phyloP scores from a whole-genome alignment of 371 early-diverging fungal species.

The Mucor indicus region DNA sequence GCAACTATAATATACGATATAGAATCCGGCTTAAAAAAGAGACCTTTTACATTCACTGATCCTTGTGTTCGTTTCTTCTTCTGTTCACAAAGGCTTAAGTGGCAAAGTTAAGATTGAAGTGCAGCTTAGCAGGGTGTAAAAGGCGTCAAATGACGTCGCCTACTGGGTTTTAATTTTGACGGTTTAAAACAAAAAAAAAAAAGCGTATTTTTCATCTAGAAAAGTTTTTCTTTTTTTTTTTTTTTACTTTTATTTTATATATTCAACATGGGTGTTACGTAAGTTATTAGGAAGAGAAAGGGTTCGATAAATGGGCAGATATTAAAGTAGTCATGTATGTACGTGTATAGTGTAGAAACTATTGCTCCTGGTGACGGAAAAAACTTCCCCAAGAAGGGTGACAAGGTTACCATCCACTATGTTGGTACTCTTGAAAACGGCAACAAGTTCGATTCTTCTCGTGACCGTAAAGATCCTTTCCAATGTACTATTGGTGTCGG shows the following conservation, averaged over 20 bases:
- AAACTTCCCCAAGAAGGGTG: conserved; percentile 85
- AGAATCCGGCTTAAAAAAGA: too few species aligned
- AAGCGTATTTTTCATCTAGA: not conserved
- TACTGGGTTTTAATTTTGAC: too few species aligned
- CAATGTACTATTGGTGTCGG: conserved; percentile 84
- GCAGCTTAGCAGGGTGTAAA: too few species aligned
- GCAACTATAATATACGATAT: too few species aligned
- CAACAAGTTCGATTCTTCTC: conserved; percentile 83
- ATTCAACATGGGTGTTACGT: conserved; percentile 43
- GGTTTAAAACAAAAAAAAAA: not conserved
- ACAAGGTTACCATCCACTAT: conserved; percentile 73
- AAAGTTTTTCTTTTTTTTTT: conserved; percentile 2
- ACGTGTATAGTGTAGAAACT: conserved; percentile 39
- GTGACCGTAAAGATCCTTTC: conserved; percentile 80
- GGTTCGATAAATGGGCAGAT: not conserved
- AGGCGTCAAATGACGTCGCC: too few species aligned
- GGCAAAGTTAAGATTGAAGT: too few species aligned
- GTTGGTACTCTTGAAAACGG: conserved; percentile 70
- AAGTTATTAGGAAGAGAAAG: conserved; percentile 8
- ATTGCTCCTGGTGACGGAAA: conserved; percentile 69
- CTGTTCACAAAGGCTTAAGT: too few species aligned
- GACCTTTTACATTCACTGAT: too few species aligned
- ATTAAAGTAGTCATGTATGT: not conserved
- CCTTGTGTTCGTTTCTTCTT: too few species aligned
- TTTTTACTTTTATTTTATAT: conserved; percentile 4